Evolutionary conservation across 805 yeast species (phyloP).

Genomic region (Hanseniaspora osmophila): DNA sequence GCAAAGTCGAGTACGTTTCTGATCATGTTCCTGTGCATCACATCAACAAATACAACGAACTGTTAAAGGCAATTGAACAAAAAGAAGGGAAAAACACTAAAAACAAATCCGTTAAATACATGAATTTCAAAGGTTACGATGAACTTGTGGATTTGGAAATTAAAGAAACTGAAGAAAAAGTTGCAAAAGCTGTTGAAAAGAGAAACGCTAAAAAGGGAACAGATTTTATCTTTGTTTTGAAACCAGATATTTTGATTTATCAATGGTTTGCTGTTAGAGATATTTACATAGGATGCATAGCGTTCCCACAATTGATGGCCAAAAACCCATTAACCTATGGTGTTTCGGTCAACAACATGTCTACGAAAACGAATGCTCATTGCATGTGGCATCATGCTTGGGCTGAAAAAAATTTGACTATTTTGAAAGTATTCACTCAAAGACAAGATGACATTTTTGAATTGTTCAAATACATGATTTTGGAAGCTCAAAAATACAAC

Average conservation of each 20-base stretch:
- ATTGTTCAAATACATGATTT: conserved; percentile 21
- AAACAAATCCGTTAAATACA: conserved; percentile 9
- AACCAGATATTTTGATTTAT: conserved; percentile 25
- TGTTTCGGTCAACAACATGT: conserved; percentile 14
- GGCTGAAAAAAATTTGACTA: conserved; percentile 19
- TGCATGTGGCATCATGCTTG: conserved; percentile 34
- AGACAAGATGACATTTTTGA: conserved; percentile 14
- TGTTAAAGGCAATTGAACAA: conserved; percentile 3
- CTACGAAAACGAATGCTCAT: conserved; percentile 19
- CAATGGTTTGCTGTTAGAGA: conserved; percentile 33
- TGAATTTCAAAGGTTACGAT: conserved; percentile 22
- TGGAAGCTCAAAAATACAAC: conserved; percentile 21
- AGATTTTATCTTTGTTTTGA: conserved; percentile 17
- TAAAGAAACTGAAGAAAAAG: conserved; percentile 9
- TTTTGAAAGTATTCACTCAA: conserved; percentile 17
- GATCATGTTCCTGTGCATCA: conserved; percentile 26
- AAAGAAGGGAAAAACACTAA: too few species aligned
- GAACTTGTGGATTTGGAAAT: conserved; percentile 20
- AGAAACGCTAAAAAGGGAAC: conserved; percentile 10
- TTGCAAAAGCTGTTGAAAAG: conserved; percentile 6
- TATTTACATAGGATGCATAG: conserved; percentile 13
- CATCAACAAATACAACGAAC: conserved; percentile 14
- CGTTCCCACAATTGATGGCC: too few species aligned
- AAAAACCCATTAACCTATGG: conserved; percentile 17
- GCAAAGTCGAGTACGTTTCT: conserved; percentile 44